A percentile compares a stretch with the other conserved stretches of the same genome.
Conservation (phyloP, 306 rosid genomes). For the Acacia melanoxylon region DNA sequence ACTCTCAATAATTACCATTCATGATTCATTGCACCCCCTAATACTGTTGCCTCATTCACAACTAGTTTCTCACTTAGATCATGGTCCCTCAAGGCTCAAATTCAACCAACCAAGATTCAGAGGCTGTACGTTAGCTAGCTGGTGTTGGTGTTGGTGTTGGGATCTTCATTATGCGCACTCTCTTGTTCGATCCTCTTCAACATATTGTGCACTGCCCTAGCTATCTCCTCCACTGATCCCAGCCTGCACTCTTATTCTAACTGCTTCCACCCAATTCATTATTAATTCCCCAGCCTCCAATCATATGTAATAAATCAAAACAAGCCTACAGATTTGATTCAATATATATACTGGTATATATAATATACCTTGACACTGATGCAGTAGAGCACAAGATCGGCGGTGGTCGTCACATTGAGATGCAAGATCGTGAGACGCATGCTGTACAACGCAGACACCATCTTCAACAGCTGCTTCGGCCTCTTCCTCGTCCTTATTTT, state of each 20-base stretch:
- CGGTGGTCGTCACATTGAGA: constrained; percentile 68
- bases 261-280: constrained; percentile 29
- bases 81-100: neutral
- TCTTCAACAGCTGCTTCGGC: constrained; percentile 71
- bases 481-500: constrained; percentile 71
- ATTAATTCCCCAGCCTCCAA: neutral
- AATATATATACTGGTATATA: neutral
- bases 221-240: constrained; percentile 88
- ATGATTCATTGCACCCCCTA: neutral
- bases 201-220: constrained; percentile 73
- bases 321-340: neutral
- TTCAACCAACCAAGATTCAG: neutral
- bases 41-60: too few relatives aligned
- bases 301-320: neutral
- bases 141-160: neutral
- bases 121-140: neutral
- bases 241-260: constrained; percentile 85
- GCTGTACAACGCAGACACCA: constrained; percentile 71
- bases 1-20: neutral
- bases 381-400: constrained; percentile 64
- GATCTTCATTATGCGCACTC: constrained; percentile 35
- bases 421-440: constrained; percentile 81
- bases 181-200: constrained; percentile 73
- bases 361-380: constrained; percentile 70
- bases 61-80: too few relatives aligned